Base-by-base conservation (phyloP, 805 yeast genomes). In the Metschnikowia lunata region DNA sequence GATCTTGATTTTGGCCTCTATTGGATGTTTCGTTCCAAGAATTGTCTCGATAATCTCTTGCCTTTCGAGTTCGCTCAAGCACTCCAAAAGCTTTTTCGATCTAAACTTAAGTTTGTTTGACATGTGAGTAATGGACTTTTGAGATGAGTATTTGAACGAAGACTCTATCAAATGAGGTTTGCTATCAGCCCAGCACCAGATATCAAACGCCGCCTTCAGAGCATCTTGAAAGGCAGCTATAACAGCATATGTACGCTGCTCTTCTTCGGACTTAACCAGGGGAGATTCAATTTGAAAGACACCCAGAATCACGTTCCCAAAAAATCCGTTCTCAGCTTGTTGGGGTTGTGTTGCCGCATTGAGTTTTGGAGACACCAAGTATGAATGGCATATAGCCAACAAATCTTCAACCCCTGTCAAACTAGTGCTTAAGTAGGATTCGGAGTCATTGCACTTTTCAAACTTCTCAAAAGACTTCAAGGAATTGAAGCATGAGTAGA, bases 201-300 rank as follows among this genome's bases (percentile, higher is more conserved):
- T 74, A 10, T 71, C 68, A 49, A 77, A 83, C 27, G 84, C 72
- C 0, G 77, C 65, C 26, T 60, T 62, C 1, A 79, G 74, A 1
- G 85, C 79, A 46, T 76, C 79, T 45, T 79, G 82, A 58, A 88
- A 77, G 6, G 89, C 76, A 37, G 78, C 66, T n/a, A 83, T 62
- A 6, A 86, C 72, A 1, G 82, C 72, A 47, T 75, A 69, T 15
- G 82, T 63, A 49, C 79, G 80, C 43, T 72, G 76, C 36, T 75
- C 77, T 28, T 75, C 79, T 11, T 76, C 72, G 14, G 76, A 64
- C 41, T 76, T 55, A 30, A 73, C 63, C 45, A 71, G 68, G 0
- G 84, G 85, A 1, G 86, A 72, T 50, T 86, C 95, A 11, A 81
- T 78, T 43, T 79, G 83, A 56, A 86, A 84, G 0, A 86, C 95